These are phyloP conservation scores for Leishmania martiniquensis DNA, from an alignment of 208 protist genomes.

Conservation along the genomic window DNA sequence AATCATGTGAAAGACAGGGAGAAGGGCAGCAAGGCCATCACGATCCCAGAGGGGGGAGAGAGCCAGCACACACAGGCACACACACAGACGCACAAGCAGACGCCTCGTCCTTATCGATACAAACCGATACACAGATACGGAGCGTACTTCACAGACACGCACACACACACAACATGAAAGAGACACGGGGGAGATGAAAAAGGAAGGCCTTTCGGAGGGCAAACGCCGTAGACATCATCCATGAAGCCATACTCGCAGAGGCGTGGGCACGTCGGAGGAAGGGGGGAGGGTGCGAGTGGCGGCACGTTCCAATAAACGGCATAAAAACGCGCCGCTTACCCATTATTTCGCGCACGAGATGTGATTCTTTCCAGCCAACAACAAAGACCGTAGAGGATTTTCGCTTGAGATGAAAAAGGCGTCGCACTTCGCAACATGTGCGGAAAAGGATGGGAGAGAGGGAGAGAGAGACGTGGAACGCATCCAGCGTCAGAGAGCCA, in stretches of 20 bases:
- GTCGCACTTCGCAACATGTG: not conserved
- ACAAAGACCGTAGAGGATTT: not conserved
- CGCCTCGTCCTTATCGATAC: too few species aligned
- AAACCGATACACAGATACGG: not conserved
- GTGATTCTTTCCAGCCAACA: not conserved
- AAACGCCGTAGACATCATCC: not conserved
- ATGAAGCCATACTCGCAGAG: not conserved
- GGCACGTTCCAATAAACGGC: not conserved
- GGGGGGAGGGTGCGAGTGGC: not conserved
- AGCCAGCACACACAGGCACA: not conserved
- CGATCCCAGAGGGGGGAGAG: not conserved
- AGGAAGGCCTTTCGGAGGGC: not conserved
- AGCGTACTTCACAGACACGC: not conserved
- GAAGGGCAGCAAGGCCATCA: not conserved
- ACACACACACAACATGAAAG: not conserved
- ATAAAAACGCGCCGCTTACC: not conserved
- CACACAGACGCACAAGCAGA: not conserved
- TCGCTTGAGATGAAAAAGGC: not conserved
- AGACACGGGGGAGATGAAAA: not conserved
- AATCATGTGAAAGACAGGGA: not conserved
- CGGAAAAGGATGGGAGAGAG: not conserved
- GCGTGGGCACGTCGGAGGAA: too few species aligned
- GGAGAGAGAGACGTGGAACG: not conserved
- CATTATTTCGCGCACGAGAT: not conserved
- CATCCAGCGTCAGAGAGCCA: not conserved